phyloP scores from a whole-genome alignment of 805 yeast species.

The Candida multigemmis region DNA sequence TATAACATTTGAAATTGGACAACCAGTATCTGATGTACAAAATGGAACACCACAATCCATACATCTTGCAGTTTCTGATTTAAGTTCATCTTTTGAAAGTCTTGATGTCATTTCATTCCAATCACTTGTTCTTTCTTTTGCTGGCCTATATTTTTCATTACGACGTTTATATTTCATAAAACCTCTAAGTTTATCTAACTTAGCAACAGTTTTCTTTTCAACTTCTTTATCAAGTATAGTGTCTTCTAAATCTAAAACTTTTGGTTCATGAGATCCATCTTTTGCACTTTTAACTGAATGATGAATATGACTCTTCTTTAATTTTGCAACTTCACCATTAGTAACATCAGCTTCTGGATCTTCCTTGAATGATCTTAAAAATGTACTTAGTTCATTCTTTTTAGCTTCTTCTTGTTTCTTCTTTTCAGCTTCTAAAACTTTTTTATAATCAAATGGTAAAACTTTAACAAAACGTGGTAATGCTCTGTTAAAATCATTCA shows the following conservation, averaged over 20 bases:
- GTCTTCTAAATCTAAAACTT: constrained; percentile 84
- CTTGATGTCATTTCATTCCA: constrained; percentile 88
- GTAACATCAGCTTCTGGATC: constrained; percentile 83
- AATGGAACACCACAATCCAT: constrained; percentile 99
- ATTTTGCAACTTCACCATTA: constrained; percentile 71
- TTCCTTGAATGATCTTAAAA: constrained; percentile 64
- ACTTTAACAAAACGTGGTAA: constrained; percentile 88
- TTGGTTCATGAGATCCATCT: constrained; percentile 54
- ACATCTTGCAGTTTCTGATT: constrained; percentile 92
- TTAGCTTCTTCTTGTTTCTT: constrained; percentile 53
- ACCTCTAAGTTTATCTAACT: constrained; percentile 76
- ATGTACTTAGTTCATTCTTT: constrained; percentile 55
- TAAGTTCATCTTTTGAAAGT: constrained; percentile 76
- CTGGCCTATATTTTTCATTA: constrained; percentile 75
- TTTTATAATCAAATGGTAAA: constrained; percentile 85
- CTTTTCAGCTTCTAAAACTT: constrained; percentile 75
- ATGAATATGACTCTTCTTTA: constrained; percentile 42
- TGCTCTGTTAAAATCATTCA: constrained; percentile 81
- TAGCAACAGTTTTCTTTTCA: constrained; percentile 53
- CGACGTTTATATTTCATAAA: constrained; percentile 91
- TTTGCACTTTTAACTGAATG: constrained; percentile 14
- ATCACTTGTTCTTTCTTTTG: constrained; percentile 70
- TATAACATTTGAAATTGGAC: constrained; percentile 94
- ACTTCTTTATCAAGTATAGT: constrained; percentile 62
- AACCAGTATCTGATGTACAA: constrained; percentile 96